Conservation (phyloP, 495 filamentous ascomycete genomes). For the Pyrenula massariospora region DNA sequence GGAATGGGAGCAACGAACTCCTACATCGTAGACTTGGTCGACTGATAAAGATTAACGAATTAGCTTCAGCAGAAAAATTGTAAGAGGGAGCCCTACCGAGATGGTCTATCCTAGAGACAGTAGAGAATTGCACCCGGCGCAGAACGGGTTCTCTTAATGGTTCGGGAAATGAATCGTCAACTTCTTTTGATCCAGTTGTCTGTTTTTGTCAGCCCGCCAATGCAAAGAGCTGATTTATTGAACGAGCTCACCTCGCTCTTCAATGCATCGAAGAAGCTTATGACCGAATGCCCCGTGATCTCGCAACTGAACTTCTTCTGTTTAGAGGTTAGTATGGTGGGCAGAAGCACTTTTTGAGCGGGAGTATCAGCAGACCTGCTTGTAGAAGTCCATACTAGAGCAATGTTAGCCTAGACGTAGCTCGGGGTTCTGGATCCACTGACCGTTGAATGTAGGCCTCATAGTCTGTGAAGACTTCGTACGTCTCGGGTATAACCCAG, state of each 20-base stretch:
- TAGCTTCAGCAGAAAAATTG: slow-evolving; percentile 9
- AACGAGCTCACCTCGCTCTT: slow-evolving; percentile 71
- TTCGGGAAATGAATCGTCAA: slow-evolving; percentile 86
- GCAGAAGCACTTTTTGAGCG: background rate
- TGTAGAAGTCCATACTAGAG: slow-evolving; percentile 81
- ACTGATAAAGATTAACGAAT: slow-evolving; percentile 29
- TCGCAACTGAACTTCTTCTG: slow-evolving; percentile 86
- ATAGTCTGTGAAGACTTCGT: slow-evolving; percentile 81
- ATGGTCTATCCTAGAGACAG: slow-evolving; percentile 80
- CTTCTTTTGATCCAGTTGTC: slow-evolving; percentile 75
- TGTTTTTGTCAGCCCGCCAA: slow-evolving; percentile 16
- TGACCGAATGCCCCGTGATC: slow-evolving; percentile 82
- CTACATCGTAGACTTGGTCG: slow-evolving; percentile 54
- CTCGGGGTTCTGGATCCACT: slow-evolving; percentile 12
- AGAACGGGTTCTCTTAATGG: slow-evolving; percentile 83
- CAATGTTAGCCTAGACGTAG: slow-evolving; percentile 9
- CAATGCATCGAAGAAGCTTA: slow-evolving; percentile 89
- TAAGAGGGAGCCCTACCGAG: slow-evolving; percentile 45
- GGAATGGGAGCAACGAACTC: background rate
- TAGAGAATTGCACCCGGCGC: slow-evolving; percentile 81
- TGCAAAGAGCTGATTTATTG: background rate
- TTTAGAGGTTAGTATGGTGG: background rate
- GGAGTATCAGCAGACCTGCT: slow-evolving; percentile 45
- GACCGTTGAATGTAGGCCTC: slow-evolving; percentile 77
- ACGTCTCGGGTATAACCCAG: slow-evolving; percentile 82